Evolutionary conservation across 2,329 filamentous ascomycete species (phyloP).

Genomic region (Colletotrichum neosansevieriae): DNA sequence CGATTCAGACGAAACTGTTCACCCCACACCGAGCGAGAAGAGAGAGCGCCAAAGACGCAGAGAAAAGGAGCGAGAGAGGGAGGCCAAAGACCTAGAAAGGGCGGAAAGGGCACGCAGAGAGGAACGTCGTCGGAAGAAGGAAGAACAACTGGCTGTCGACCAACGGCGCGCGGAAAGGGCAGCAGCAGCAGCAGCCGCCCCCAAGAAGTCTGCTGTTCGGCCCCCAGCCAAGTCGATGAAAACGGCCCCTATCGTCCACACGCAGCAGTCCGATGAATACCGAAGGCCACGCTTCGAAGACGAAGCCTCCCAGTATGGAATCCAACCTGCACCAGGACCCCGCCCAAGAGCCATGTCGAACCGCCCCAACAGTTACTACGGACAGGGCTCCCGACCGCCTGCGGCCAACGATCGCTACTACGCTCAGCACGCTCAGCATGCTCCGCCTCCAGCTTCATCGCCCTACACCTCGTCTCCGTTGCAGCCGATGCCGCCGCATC

Average conservation of each 20-base stretch:
- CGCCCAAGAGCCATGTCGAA: constrained; percentile 45
- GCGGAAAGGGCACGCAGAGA: constrained; percentile 41
- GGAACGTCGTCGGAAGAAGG: constrained; percentile 42
- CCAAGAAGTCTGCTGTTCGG: constrained; percentile 44
- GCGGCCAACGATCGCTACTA: constrained; percentile 40
- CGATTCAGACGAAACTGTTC: constrained; percentile 60
- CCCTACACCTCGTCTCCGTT: constrained; percentile 21
- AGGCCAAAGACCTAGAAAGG: constrained; percentile 39
- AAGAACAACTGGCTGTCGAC: constrained; percentile 46
- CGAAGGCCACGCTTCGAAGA: constrained; percentile 46
- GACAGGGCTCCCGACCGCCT: constrained; percentile 39
- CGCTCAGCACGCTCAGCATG: constrained; percentile 17
- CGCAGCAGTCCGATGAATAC: constrained; percentile 37
- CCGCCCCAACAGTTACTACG: constrained; percentile 40
- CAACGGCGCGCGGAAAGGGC: constrained; percentile 46
- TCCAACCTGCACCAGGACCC: constrained; percentile 44
- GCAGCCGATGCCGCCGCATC: constrained; percentile 16
- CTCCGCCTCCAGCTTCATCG: constrained; percentile 11
- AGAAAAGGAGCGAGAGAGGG: constrained; percentile 40
- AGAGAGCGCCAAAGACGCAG: constrained; percentile 31
- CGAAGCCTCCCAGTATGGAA: constrained; percentile 54
- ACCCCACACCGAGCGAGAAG: constrained; percentile 49
- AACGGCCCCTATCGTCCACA: constrained; percentile 48
- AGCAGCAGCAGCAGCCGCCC: constrained; percentile 14
- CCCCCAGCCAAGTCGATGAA: constrained; percentile 52